phyloP scores from a whole-genome alignment of 192 early-diverging fungal genomes.

The Coemansia sp. region DNA sequence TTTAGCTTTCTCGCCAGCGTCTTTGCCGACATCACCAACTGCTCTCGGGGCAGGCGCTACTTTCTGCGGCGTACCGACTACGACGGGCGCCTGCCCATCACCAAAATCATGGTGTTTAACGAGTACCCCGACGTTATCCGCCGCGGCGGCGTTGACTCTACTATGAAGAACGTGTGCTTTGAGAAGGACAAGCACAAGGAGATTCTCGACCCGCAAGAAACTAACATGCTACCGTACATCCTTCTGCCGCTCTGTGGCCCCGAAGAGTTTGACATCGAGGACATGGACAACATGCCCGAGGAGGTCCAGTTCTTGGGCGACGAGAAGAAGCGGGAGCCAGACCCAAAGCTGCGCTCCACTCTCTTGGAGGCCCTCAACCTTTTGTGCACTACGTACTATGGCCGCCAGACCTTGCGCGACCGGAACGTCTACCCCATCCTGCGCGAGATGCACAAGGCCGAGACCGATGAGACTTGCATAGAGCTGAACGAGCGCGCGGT shows the following conservation, averaged over 20 bases:
- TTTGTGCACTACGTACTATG: constrained; percentile 66
- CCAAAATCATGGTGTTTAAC: constrained; percentile 80
- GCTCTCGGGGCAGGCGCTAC: constrained; percentile 59
- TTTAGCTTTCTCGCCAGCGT: constrained; percentile 87
- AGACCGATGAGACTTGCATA: constrained; percentile 62
- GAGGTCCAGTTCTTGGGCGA: constrained; percentile 81
- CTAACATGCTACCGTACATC: constrained; percentile 82
- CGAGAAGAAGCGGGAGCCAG: constrained; percentile 79
- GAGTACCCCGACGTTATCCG: constrained; percentile 80
- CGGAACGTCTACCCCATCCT: constrained; percentile 84
- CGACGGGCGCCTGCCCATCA: constrained; percentile 65
- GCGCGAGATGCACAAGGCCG: constrained; percentile 72
- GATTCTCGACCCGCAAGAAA: constrained; percentile 61
- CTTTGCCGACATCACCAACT: constrained; percentile 81
- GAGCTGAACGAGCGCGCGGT: constrained; percentile 75
- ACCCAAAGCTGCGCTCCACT: constrained; percentile 62
- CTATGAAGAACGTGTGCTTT: constrained; percentile 89
- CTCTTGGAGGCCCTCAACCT: constrained; percentile 79
- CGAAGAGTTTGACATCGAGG: constrained; percentile 88
- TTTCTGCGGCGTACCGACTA: constrained; percentile 62
- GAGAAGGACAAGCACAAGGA: constrained; percentile 60
- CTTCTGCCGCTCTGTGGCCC: constrained; percentile 83
- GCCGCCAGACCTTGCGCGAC: constrained; percentile 72
- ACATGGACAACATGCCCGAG: constrained; percentile 89
- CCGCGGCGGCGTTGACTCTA: constrained; percentile 79